Evolutionary conservation across 768 basidiomycete genomes (phyloP).

Genomic region (Suillus subluteus): DNA sequence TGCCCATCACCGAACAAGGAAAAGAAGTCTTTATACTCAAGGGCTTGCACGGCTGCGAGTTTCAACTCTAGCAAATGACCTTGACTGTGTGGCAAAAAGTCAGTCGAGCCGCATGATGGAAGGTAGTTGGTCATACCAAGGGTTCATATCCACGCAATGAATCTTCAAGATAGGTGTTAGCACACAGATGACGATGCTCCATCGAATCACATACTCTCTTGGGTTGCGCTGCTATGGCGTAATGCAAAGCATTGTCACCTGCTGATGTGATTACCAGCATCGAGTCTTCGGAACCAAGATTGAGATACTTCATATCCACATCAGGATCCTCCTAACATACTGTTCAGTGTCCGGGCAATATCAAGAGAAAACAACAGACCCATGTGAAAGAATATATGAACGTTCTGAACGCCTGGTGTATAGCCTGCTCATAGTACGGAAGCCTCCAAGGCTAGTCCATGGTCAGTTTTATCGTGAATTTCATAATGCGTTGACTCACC

Average conservation of each 20-base stretch:
- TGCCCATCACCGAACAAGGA: constrained; percentile 68
- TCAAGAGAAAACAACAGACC: constrained; percentile 33
- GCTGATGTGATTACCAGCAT: constrained; percentile 78
- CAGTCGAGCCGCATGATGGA: neutral
- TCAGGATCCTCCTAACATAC: constrained; percentile 66
- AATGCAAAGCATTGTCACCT: constrained; percentile 81
- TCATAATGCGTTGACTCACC: constrained; percentile 30
- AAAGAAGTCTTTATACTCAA: constrained; percentile 66
- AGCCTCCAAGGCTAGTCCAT: constrained; percentile 58
- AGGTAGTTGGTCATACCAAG: constrained; percentile 40
- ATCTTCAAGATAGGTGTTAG: constrained; percentile 38
- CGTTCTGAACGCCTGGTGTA: constrained; percentile 68
- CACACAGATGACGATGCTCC: neutral
- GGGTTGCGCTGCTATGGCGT: constrained; percentile 67
- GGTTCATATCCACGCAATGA: constrained; percentile 78
- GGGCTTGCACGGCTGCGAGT: constrained; percentile 61
- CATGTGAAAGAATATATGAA: constrained; percentile 70
- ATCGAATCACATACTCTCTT: constrained; percentile 43
- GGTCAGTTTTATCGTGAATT: constrained; percentile 6
- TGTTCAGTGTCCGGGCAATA: constrained; percentile 12
- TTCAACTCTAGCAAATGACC: constrained; percentile 81
- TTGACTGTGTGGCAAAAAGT: constrained; percentile 45
- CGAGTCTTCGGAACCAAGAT: constrained; percentile 61
- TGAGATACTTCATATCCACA: constrained; percentile 68
- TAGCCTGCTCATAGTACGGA: constrained; percentile 69